Conservation (phyloP, 805 yeast genomes). For the Sugiyamaella lignohabitans region DNA sequence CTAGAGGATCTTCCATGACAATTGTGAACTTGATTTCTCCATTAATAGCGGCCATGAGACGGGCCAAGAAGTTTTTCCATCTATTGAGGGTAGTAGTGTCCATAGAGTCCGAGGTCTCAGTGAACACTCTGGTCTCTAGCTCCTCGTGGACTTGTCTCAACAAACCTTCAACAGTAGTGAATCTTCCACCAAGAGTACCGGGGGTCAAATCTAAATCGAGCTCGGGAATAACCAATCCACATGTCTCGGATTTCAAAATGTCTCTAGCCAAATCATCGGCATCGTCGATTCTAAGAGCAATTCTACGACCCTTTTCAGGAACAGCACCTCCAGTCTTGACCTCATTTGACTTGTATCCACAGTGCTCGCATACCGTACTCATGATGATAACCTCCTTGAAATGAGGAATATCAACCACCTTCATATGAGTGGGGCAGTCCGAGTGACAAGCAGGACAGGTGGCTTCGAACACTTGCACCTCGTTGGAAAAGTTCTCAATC, state of each 20-base stretch:
- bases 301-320: conserved; percentile 74
- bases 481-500: conserved; percentile 78
- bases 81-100: conserved; percentile 64
- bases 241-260: conserved; percentile 88
- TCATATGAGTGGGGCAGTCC: conserved; percentile 91
- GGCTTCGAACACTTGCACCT: conserved; percentile 88
- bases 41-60: conserved; percentile 66
- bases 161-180: conserved; percentile 94
- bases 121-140: conserved; percentile 74
- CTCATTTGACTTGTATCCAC: conserved; percentile 96
- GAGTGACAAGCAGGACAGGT: conserved; percentile 85
- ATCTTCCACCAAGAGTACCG: conserved; percentile 96
- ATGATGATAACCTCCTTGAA: conserved; percentile 95
- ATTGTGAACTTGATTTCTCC: conserved; percentile 82
- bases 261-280: conserved; percentile 93
- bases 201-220: conserved; percentile 83
- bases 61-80: conserved; percentile 75
- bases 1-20: conserved; percentile 88
- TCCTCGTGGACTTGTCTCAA: conserved; percentile 85
- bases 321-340: conserved; percentile 98
- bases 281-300: conserved; percentile 71
- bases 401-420: conserved; percentile 92
- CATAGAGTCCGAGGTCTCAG: conserved; percentile 89
- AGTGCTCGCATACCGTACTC: conserved; percentile 87
- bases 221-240: conserved; percentile 82